Conservation (phyloP, 805 yeast genomes). For the Saccharomycopsis oosterbeekiorum region DNA sequence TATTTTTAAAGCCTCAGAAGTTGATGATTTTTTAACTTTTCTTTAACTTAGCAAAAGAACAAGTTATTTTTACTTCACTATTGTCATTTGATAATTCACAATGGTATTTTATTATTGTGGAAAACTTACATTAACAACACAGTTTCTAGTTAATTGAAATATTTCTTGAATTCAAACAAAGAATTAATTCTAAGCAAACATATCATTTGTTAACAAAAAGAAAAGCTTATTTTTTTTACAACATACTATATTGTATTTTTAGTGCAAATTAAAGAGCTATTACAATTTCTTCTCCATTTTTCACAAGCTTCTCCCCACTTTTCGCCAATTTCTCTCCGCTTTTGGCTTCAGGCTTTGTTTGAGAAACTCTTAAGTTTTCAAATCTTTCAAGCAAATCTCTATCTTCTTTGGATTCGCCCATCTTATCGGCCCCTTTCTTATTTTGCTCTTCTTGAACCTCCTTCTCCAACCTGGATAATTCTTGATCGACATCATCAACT, state of each 20-base stretch:
- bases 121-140: too few species aligned
- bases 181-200: too few species aligned
- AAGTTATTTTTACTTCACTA: too few species aligned
- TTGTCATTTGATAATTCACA: too few species aligned
- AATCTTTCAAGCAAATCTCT: constrained; percentile 20
- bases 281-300: constrained; percentile 5
- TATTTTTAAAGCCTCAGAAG: not conserved
- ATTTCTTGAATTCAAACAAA: not conserved
- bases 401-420: constrained; percentile 18
- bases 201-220: too few species aligned
- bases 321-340: not conserved
- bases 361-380: constrained; percentile 17
- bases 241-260: not conserved
- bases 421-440: constrained; percentile 17
- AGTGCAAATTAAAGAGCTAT: not conserved
- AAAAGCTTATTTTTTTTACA: too few species aligned
- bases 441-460: constrained; percentile 8
- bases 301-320: constrained; percentile 20
- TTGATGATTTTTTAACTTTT: too few species aligned
- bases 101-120: too few species aligned
- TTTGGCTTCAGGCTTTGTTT: constrained; percentile 19
- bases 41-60: too few species aligned
- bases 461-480: constrained; percentile 11
- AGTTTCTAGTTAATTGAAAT: not conserved
- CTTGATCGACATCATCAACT: constrained; percentile 22